These are phyloP conservation scores for Pseudevernia furfuracea DNA, from an alignment of 495 filamentous ascomycete genomes.

Conservation along the genomic window DNA sequence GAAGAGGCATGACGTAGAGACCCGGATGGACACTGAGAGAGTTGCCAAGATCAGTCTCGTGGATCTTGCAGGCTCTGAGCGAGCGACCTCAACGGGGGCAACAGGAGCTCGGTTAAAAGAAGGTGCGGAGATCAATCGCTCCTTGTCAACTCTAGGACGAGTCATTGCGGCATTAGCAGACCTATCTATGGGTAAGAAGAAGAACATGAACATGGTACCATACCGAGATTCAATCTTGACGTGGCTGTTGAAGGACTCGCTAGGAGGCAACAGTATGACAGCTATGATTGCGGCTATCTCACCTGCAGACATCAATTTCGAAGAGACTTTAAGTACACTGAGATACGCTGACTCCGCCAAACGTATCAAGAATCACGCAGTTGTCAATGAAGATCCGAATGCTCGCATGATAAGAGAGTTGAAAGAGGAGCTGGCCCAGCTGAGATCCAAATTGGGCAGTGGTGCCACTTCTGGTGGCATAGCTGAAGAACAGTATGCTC, in stretches of 20 bases:
- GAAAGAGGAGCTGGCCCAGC: conserved; percentile 84
- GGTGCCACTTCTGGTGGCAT: conserved; percentile 43
- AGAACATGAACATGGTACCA: conserved; percentile 76
- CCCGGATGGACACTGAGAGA: conserved; percentile 93
- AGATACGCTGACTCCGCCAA: conserved; percentile 97
- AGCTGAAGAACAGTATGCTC: conserved; percentile 74
- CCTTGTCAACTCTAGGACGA: conserved; percentile 91
- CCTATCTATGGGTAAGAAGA: conserved; percentile 77
- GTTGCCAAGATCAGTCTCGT: conserved; percentile 97
- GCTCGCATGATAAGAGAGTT: conserved; percentile 97
- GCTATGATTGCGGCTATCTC: conserved; percentile 99
- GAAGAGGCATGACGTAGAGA: conserved; percentile 86
- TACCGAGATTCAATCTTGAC: conserved; percentile 97
- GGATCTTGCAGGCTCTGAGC: conserved; percentile 94
- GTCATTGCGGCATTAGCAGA: conserved; percentile 97
- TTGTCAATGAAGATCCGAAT: conserved; percentile 98
- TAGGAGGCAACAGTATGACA: conserved; percentile 98
- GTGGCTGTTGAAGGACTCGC: conserved; percentile 94
- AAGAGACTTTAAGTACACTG: conserved; percentile 91
- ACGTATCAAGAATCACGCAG: conserved; percentile 98
- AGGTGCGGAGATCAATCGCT: conserved; percentile 97
- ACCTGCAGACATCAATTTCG: conserved; percentile 98
- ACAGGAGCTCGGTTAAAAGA: conserved; percentile 95
- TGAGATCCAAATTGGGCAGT: conserved; percentile 79
- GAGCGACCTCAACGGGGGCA: conserved; percentile 91